Conservation (phyloP, 345 rosid species). For the Zanthoxylum bungeanum region DNA sequence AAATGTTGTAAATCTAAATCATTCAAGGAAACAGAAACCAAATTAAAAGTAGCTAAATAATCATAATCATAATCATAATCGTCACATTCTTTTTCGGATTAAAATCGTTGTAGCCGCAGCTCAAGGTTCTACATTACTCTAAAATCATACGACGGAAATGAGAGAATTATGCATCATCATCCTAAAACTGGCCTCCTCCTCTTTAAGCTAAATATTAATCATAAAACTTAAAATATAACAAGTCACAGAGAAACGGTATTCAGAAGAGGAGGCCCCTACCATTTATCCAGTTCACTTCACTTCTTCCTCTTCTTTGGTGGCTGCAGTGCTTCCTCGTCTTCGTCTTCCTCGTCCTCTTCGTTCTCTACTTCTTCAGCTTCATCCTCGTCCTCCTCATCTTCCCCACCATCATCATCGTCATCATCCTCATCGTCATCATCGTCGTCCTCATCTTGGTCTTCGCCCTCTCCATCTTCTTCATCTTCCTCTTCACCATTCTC, state of each 20-base stretch:
- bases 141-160: constrained; percentile 17
- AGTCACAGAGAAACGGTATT: constrained; percentile 19
- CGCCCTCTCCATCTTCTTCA: constrained; percentile 22
- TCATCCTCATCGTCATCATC: constrained; percentile 32
- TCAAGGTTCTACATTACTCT: constrained; percentile 32
- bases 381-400: constrained; percentile 34
- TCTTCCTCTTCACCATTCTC: constrained; percentile 43
- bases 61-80: too few species aligned
- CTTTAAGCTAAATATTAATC: constrained; percentile 6
- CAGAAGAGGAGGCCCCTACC: constrained; percentile 24
- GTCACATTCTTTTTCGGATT: constrained; percentile 12
- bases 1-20: too few species aligned
- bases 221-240: constrained; percentile 23
- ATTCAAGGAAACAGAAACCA: not conserved
- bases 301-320: constrained; percentile 97
- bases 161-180: constrained; percentile 21
- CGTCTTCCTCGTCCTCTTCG: constrained; percentile 65
- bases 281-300: constrained; percentile 48
- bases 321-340: constrained; percentile 78
- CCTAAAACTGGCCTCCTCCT: constrained; percentile 25
- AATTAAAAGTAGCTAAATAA: constrained; percentile 11
- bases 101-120: constrained; percentile 25
- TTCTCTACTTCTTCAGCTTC: constrained; percentile 38
- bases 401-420: constrained; percentile 31
- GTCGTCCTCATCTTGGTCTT: constrained; percentile 8